Percentiles rank a stretch among this genome's conserved stretches.
Conservation (phyloP, 441 rosid species). For the Gossypium lobatum region DNA sequence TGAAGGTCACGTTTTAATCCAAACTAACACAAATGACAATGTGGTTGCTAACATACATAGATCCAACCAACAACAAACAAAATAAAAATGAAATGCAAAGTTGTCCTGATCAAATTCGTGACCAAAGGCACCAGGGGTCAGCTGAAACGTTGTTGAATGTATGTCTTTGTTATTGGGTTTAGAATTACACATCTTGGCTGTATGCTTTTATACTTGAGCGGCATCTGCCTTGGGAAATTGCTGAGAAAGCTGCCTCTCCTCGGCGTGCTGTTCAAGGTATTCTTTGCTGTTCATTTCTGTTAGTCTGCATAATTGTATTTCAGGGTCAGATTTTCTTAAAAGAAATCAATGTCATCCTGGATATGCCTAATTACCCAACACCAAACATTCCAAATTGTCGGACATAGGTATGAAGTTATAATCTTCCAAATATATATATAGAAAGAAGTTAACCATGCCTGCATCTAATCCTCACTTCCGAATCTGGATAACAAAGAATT, state of each 20-base stretch:
- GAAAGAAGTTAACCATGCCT: not conserved
- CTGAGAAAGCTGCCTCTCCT: constrained; percentile 25
- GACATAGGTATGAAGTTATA: not conserved
- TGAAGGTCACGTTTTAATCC: not conserved
- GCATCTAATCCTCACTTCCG: not conserved
- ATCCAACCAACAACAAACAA: not conserved
- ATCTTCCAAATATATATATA: not conserved
- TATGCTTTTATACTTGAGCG: not conserved
- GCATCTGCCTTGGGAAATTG: constrained; percentile 15
- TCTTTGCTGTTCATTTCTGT: constrained; percentile 95
- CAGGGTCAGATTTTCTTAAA: not conserved
- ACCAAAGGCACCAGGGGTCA: not conserved
- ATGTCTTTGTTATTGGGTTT: not conserved
- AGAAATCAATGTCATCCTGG: not conserved
- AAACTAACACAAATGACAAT: not conserved
- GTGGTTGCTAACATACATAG: not conserved
- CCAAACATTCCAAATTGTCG: not conserved
- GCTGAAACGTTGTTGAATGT: not conserved
- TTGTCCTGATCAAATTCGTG: not conserved
- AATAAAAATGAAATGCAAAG: not conserved
- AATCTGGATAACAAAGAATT: not conserved
- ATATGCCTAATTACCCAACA: not conserved
- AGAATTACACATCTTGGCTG: not conserved
- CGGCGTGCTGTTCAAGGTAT: constrained; percentile 70
- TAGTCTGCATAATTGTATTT: constrained; percentile 39